Evolutionary conservation across 2,329 filamentous ascomycete genomes (phyloP).

Genomic region (Neonectria ditissima): DNA sequence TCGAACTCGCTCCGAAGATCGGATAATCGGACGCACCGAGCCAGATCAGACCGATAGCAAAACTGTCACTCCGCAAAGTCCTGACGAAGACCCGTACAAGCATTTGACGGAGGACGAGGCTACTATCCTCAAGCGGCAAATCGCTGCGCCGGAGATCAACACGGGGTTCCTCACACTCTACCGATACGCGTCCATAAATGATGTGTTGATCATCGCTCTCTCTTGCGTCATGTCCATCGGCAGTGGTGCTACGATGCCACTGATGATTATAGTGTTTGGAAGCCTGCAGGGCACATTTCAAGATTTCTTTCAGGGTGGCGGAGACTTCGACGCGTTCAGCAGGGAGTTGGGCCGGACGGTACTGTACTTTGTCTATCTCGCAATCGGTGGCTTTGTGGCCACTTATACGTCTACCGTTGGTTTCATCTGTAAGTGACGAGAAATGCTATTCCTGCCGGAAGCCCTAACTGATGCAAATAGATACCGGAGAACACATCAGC

Average conservation of each 20-base stretch:
- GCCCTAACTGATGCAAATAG: slow-evolving; percentile 15
- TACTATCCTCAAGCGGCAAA: slow-evolving; percentile 71
- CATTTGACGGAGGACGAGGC: slow-evolving; percentile 66
- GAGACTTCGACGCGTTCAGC: slow-evolving; percentile 65
- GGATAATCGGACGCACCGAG: neutral
- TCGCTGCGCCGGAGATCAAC: slow-evolving; percentile 70
- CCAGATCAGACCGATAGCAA: neutral
- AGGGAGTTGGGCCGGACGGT: slow-evolving; percentile 61
- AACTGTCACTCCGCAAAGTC: neutral
- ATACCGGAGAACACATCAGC: slow-evolving; percentile 49
- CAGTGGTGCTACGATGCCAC: slow-evolving; percentile 75
- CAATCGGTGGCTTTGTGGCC: slow-evolving; percentile 78
- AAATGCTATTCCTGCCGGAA: accelerated
- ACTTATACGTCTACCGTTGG: slow-evolving; percentile 81
- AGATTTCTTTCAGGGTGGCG: slow-evolving; percentile 62
- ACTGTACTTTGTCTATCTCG: slow-evolving; percentile 84
- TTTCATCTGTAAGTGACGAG: slow-evolving; percentile 71
- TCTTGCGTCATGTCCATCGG: slow-evolving; percentile 71
- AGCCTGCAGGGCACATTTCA: slow-evolving; percentile 76
- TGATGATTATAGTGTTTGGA: slow-evolving; percentile 83
- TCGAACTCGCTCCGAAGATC: neutral
- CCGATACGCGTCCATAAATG: slow-evolving; percentile 72
- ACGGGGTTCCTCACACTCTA: slow-evolving; percentile 71
- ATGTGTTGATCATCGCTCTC: slow-evolving; percentile 69
- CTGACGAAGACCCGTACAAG: slow-evolving; percentile 4